These are phyloP conservation scores for Triticum urartu DNA, from an alignment of 176 grass and related monocot genomes.

Conservation along the genomic window DNA sequence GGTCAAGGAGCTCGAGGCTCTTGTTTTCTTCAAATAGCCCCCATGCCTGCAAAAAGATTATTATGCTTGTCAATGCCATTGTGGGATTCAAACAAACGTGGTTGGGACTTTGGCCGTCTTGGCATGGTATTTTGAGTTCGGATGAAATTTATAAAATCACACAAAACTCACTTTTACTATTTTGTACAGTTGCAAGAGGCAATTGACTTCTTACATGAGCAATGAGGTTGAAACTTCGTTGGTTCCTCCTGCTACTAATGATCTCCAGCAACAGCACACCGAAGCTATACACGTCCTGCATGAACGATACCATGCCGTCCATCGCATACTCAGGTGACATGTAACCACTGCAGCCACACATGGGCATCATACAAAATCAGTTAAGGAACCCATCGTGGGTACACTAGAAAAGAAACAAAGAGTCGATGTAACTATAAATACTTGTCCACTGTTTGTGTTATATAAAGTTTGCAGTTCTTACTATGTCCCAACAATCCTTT, in stretches of 20 bases:
- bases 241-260: constrained; percentile 4
- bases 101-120: neutral
- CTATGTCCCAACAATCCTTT: no score
- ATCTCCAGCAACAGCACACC: constrained; percentile 73
- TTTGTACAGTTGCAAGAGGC: neutral
- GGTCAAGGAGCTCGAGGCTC: constrained; percentile 13
- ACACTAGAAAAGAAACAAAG: no score
- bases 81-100: neutral
- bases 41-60: constrained; percentile 21
- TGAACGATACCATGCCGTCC: constrained; percentile 42
- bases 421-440: no score
- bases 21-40: constrained; percentile 14
- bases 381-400: no score
- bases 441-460: no score
- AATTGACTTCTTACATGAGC: neutral
- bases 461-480: no score
- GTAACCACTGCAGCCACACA: no score
- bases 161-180: neutral
- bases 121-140: neutral
- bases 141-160: neutral
- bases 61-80: neutral
- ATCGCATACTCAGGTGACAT: constrained; percentile 51
- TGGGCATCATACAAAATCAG: no score
- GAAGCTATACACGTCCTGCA: constrained; percentile 79
- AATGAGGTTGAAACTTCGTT: no score